These are phyloP conservation scores for Alternaria brassicae DNA, from an alignment of 2,329 filamentous ascomycete species.

Conservation along the genomic window DNA sequence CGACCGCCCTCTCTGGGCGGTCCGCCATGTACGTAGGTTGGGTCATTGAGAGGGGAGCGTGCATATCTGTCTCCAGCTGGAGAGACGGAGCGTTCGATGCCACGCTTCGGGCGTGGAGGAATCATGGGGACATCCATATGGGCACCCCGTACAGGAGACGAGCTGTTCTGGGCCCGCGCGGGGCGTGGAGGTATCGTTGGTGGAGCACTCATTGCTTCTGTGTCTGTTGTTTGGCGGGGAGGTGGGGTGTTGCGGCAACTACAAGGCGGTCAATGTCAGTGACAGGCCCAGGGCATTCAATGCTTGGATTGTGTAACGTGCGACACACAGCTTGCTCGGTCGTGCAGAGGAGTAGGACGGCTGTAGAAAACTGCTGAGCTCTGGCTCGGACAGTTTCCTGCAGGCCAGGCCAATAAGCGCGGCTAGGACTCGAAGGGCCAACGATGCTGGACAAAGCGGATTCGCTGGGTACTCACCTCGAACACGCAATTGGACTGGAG, in stretches of 20 bases:
- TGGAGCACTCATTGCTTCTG: slow-evolving; percentile 55
- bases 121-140: slow-evolving; percentile 70
- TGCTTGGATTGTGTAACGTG: slow-evolving; percentile 27
- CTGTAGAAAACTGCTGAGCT: slow-evolving; percentile 24
- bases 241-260: slow-evolving; percentile 24
- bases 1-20: slow-evolving; percentile 43
- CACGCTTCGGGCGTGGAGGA: slow-evolving; percentile 77
- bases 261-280: slow-evolving; percentile 30
- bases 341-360: slow-evolving; percentile 19
- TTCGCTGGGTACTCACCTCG: slow-evolving; percentile 21
- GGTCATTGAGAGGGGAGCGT: slow-evolving; percentile 84
- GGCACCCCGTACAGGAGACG: slow-evolving; percentile 48
- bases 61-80: slow-evolving; percentile 80
- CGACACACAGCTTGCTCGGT: slow-evolving; percentile 32
- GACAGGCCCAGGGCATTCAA: slow-evolving; percentile 23
- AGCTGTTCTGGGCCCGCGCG: slow-evolving; percentile 59
- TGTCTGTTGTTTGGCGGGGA: slow-evolving; percentile 20
- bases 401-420: slow-evolving; percentile 26
- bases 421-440: slow-evolving; percentile 21
- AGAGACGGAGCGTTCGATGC: slow-evolving; percentile 75
- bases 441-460: slow-evolving; percentile 30
- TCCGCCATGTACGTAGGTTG: slow-evolving; percentile 57
- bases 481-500: slow-evolving; percentile 18
- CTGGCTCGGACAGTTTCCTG: slow-evolving; percentile 22
- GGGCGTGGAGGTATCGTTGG: slow-evolving; percentile 69